Conservation (phyloP, 176 grass and related monocot genomes). For the Ananas comosus region DNA sequence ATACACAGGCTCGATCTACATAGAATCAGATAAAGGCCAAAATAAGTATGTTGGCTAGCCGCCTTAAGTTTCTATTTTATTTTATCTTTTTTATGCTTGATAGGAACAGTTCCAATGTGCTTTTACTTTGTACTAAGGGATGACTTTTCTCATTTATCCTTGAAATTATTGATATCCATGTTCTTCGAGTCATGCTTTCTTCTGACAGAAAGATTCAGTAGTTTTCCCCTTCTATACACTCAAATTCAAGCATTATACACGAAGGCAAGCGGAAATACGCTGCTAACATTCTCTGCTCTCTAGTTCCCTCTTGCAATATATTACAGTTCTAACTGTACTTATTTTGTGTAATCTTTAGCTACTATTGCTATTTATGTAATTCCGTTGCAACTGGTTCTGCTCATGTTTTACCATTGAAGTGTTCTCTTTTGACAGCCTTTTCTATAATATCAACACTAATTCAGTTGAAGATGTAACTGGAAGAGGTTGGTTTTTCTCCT, state of each 20-base stretch:
- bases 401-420: slow-evolving; percentile 12
- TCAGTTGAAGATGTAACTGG: slow-evolving; percentile 86
- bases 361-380: background rate
- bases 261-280: background rate
- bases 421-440: slow-evolving; percentile 45
- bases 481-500: slow-evolving; percentile 46
- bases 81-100: too few species aligned
- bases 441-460: slow-evolving; percentile 85
- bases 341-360: background rate
- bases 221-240: background rate
- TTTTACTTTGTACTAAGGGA: too few species aligned
- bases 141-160: too few species aligned
- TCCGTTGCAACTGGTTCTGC: slow-evolving; percentile 7
- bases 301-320: background rate
- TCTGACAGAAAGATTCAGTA: background rate
- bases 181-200: too few species aligned
- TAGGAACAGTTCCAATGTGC: too few species aligned
- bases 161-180: background rate
- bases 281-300: background rate
- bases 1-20: too few species aligned
- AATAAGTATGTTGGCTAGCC: too few species aligned
- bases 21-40: too few species aligned
- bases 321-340: background rate
- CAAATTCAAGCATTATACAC: background rate
- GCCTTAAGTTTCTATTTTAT: too few species aligned